Base-by-base conservation (phyloP, 2,329 filamentous ascomycete genomes). In the Talaromyces sp. region DNA sequence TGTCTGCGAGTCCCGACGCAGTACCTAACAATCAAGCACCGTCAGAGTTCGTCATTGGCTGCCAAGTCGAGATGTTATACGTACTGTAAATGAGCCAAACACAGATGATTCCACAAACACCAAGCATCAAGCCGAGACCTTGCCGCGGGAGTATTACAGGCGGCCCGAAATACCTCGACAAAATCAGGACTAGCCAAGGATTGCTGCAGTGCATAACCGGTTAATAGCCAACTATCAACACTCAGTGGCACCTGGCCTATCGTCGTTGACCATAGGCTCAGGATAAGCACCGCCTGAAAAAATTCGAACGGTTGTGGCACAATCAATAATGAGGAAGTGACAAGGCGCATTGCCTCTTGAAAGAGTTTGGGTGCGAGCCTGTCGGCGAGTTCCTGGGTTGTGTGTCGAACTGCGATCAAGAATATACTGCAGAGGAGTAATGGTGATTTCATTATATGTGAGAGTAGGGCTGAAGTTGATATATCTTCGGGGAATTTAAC, bases 251-350 rank as follows among this genome's bases (percentile, higher is more conserved):
- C 68, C 56, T 77, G 74, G 1, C 74, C 56, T 74, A 78, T 74
- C 1, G 76, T 78, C 0, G 75, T 79, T 4, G 76, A 78, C 76
- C 76, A 78, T 64, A 78, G 64, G 53, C 72, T 73, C 4, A 78
- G 64, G n/a, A 78, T 67, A 1, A 78, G 61, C 7, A 68, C 66
- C 7, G 75, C 72, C 62, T 78, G 76, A 43, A 78, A 77, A 61
- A 78, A 78, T 22, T 75, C 73, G 10, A 76, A 65, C 2, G 71
- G 60, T 50, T 78, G 76, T 5, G 75, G 74, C 3, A 71, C 68
- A 2, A 64, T 62, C 5, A 78, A 67, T 33, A 78, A 63, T 0
- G 67, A 64, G 3, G 59, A 60, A 5, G 70, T 48, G 25, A 54
- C 56, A 9, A 54, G 51, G n/a, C 33, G n/a, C 36, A 31, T 48